A percentile compares a stretch with the other conserved stretches of the same genome.
Evolutionary conservation across 1,284 basidiomycete genomes (phyloP).

Genomic region (Sanghuangporus weigelae): DNA sequence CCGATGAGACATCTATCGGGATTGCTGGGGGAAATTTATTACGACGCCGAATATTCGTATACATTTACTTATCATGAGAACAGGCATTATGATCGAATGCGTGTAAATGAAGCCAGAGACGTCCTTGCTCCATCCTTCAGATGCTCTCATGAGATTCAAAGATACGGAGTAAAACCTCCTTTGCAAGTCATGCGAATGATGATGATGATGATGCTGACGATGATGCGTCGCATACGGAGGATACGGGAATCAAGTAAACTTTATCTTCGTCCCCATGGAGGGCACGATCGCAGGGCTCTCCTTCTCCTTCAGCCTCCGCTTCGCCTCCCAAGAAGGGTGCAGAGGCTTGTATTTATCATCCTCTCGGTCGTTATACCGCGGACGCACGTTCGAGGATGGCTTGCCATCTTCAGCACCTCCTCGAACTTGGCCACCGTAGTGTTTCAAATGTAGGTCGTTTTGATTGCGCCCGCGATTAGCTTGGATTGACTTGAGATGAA

Average conservation of each 20-base stretch:
- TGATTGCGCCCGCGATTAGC: not conserved
- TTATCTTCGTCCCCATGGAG: conserved; percentile 64
- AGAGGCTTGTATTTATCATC: conserved; percentile 39
- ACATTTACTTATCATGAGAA: too few species aligned
- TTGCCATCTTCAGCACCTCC: not conserved
- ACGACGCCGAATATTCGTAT: too few species aligned
- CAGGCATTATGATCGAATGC: too few species aligned
- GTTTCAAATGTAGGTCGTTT: not conserved
- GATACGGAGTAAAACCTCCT: too few species aligned
- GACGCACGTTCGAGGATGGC: conserved; percentile 2
- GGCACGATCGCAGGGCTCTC: conserved; percentile 45
- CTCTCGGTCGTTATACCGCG: not conserved
- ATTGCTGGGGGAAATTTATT: too few species aligned
- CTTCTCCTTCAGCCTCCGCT: conserved; percentile 70
- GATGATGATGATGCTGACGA: too few species aligned
- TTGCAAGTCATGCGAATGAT: too few species aligned
- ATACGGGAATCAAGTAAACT: conserved; percentile 32
- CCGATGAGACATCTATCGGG: too few species aligned
- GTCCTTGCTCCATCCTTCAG: too few species aligned
- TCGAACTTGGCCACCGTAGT: not conserved
- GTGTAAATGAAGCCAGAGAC: too few species aligned
- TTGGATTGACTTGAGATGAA: not conserved
- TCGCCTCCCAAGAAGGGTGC: conserved; percentile 94
- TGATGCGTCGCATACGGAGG: too few species aligned
- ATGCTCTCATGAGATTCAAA: too few species aligned